phyloP scores from a whole-genome alignment of 805 yeast genomes.

The Wickerhamiella dianesei region DNA sequence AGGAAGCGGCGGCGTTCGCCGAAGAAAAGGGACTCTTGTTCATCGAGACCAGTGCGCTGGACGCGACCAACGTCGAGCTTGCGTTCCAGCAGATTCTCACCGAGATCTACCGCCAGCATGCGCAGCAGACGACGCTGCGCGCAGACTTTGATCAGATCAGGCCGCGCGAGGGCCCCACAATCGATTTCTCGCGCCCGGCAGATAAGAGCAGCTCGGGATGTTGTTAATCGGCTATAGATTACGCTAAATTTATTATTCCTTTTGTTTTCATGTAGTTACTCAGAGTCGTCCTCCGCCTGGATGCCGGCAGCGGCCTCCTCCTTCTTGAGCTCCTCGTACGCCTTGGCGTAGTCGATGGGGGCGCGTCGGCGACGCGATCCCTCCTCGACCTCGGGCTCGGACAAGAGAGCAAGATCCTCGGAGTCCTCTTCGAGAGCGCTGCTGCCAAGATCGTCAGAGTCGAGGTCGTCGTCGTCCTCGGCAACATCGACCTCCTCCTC shows the following conservation, averaged over 20 bases:
- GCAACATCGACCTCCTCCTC: conserved; percentile 21
- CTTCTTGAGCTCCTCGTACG: conserved; percentile 53
- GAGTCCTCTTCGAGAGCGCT: conserved; percentile 22
- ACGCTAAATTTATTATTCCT: not conserved
- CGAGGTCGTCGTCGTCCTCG: conserved; percentile 45
- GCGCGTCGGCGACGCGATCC: conserved; percentile 78
- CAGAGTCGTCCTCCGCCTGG: not conserved
- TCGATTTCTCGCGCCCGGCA: conserved; percentile 84
- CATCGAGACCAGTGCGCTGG: conserved; percentile 91
- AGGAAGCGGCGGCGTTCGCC: conserved; percentile 79
- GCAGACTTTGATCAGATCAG: conserved; percentile 53
- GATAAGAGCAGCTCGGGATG: conserved; percentile 49
- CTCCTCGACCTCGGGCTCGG: conserved; percentile 69
- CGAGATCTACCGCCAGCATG: conserved; percentile 90
- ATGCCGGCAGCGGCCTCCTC: conserved; percentile 30
- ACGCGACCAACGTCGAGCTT: conserved; percentile 85
- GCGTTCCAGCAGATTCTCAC: conserved; percentile 89
- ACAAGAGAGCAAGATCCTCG: conserved; percentile 28
- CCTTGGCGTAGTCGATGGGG: conserved; percentile 70
- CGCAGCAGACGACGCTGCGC: conserved; percentile 73
- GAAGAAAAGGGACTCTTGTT: conserved; percentile 80
- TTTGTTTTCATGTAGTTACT: not conserved
- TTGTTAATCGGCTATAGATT: conserved; percentile 35
- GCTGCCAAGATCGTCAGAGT: conserved; percentile 25
- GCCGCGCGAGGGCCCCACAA: conserved; percentile 79